These are phyloP conservation scores for Aegle marmelos DNA, from an alignment of 345 rosid species.

Conservation along the genomic window DNA sequence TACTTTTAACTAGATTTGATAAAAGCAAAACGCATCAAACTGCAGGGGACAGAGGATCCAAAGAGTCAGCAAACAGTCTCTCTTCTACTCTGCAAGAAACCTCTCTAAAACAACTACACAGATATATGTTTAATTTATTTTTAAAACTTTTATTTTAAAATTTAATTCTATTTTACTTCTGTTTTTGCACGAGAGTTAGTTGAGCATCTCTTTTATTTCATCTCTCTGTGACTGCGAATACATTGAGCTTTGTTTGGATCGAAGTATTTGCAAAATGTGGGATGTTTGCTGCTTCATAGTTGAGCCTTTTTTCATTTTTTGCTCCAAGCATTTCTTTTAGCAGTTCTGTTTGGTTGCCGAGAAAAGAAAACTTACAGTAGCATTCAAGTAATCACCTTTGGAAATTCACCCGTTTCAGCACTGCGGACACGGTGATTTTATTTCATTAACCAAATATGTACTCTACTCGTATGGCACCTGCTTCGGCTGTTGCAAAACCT, in stretches of 20 bases:
- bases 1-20: conserved; percentile 43
- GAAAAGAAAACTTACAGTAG: background rate
- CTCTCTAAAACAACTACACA: background rate
- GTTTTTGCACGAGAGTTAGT: conserved; percentile 14
- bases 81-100: background rate
- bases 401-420: too few species aligned
- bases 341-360: conserved; percentile 16
- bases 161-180: background rate
- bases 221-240: background rate
- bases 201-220: conserved; percentile 6
- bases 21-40: background rate
- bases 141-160: too few species aligned
- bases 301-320: background rate
- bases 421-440: background rate
- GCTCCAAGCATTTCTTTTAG: too few species aligned
- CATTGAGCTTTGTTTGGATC: conserved; percentile 4
- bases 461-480: conserved; percentile 10
- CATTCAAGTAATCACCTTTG: too few species aligned
- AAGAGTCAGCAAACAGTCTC: background rate
- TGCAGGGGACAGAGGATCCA: background rate
- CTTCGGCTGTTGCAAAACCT: conserved; percentile 15
- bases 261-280: conserved; percentile 19
- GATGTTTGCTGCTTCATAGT: background rate
- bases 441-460: conserved; percentile 3
- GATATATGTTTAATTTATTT: background rate